Conservation (phyloP, 2,329 filamentous ascomycete species). For the Fusarium globosum region DNA sequence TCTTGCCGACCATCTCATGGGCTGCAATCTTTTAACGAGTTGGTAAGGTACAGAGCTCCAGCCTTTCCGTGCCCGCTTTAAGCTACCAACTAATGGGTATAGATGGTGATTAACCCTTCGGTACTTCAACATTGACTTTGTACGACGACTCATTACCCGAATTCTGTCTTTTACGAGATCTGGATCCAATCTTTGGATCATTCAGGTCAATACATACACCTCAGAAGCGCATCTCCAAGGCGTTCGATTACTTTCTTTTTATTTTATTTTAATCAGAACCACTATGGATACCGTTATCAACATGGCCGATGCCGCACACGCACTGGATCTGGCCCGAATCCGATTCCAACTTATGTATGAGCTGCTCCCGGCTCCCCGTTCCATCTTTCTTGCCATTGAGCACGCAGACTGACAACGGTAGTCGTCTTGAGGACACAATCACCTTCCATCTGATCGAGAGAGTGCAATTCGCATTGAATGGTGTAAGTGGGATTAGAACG, state of each 20-base stretch:
- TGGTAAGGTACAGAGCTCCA: neutral
- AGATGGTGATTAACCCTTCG: neutral
- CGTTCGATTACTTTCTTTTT: constrained; percentile 5
- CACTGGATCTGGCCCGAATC: constrained; percentile 90
- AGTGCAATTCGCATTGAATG: constrained; percentile 95
- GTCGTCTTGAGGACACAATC: constrained; percentile 96
- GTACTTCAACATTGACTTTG: constrained; percentile 9
- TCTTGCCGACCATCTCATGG: constrained; percentile 2
- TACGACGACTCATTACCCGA: constrained; percentile 17
- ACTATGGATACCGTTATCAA: constrained; percentile 92
- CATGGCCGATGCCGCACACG: constrained; percentile 84
- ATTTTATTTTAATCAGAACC: neutral
- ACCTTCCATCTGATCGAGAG: constrained; percentile 97
- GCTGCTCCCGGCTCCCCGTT: neutral
- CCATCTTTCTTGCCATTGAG: neutral
- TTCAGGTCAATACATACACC: neutral
- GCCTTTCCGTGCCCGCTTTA: constrained; percentile 16
- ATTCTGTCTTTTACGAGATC: neutral
- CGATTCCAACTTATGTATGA: constrained; percentile 91
- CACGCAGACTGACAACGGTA: constrained; percentile 54
- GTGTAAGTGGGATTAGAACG: constrained; percentile 43
- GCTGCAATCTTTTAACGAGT: neutral
- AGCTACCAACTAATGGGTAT: neutral
- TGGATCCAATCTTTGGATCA: neutral
- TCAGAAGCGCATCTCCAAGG: neutral